Percentiles rank a stretch among this genome's conserved stretches.
Evolutionary conservation across 2,329 filamentous ascomycete genomes (phyloP).

Genomic region (Fusarium continuum): DNA sequence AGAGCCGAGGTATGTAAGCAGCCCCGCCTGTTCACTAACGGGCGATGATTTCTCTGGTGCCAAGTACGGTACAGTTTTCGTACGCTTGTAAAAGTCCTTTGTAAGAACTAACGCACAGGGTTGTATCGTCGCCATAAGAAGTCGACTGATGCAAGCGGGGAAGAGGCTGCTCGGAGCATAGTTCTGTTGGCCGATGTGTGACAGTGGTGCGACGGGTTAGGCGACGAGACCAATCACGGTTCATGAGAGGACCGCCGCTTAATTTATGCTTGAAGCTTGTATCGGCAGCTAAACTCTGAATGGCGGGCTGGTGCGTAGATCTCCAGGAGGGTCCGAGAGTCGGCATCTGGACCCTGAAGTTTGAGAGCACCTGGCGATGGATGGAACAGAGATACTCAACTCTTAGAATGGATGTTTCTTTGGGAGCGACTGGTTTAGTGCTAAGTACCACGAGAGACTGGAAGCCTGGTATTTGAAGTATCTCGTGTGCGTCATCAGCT

Average conservation of each 20-base stretch:
- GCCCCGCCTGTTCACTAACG: background rate
- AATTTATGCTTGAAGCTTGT: slow-evolving; percentile 7
- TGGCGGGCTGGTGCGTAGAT: slow-evolving; percentile 19
- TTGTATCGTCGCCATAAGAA: slow-evolving; percentile 7
- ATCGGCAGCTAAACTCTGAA: slow-evolving; percentile 26
- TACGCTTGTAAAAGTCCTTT: background rate
- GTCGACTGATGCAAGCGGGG: slow-evolving; percentile 21
- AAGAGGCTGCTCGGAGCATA: slow-evolving; percentile 18
- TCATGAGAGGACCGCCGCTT: background rate
- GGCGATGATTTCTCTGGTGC: background rate
- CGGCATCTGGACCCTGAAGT: slow-evolving; percentile 6
- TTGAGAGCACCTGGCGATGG: background rate
- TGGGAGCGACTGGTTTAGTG: fast-evolving
- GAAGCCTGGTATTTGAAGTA: fast-evolving
- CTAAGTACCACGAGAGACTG: fast-evolving
- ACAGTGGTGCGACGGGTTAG: background rate
- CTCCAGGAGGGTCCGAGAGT: background rate
- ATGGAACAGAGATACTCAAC: too few relatives aligned
- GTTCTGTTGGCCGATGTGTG: slow-evolving; percentile 26
- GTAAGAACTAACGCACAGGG: background rate
- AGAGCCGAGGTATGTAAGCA: background rate
- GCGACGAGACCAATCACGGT: background rate
- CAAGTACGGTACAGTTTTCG: background rate
- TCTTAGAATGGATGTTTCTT: fast-evolving
- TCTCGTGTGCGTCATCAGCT: background rate